Percentiles rank a stretch among this genome's conserved stretches.
These are phyloP conservation scores for Sporothrix curviconia DNA, from an alignment of 2,329 filamentous ascomycete genomes.

Conservation along the genomic window DNA sequence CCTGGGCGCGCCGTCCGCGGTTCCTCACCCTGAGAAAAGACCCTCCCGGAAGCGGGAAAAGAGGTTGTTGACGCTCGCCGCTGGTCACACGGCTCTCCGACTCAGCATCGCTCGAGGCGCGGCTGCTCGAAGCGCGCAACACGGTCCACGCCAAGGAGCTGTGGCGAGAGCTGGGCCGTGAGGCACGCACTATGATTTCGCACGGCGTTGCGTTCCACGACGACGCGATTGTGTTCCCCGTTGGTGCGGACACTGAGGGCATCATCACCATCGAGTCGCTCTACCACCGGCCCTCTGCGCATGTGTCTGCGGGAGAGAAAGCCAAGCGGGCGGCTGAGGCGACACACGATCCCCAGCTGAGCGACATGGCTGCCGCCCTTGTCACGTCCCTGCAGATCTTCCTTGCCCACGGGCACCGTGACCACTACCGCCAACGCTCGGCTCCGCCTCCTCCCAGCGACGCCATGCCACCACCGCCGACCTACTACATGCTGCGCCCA, in stretches of 20 bases:
- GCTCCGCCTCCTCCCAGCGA: conserved; percentile 41
- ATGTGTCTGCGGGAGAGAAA: not conserved
- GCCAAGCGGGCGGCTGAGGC: not conserved
- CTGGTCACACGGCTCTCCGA: conserved; percentile 26
- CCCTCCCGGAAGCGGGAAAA: too few species aligned
- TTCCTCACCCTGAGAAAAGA: conserved; percentile 11
- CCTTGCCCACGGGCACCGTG: conserved; percentile 65
- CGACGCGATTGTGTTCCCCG: conserved; percentile 48
- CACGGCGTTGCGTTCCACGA: conserved; percentile 62
- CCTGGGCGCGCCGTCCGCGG: conserved; percentile 36
- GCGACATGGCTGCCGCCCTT: conserved; percentile 54
- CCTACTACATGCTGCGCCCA: conserved; percentile 46
- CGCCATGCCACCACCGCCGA: conserved; percentile 33
- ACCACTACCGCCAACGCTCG: conserved; percentile 57
- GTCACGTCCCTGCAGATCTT: conserved; percentile 66
- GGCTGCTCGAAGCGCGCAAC: conserved; percentile 69
- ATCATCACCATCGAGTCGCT: conserved; percentile 61
- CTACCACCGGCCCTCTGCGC: conserved; percentile 34
- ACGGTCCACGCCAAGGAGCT: conserved; percentile 79
- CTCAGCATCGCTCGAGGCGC: conserved; percentile 56
- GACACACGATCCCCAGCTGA: not conserved
- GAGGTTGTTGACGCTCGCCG: conserved; percentile 6
- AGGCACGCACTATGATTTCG: conserved; percentile 66
- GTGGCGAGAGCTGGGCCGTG: conserved; percentile 81
- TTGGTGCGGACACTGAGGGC: conserved; percentile 50